Conservation (phyloP, 1,284 basidiomycete genomes). For the Ustilago esculenta region DNA sequence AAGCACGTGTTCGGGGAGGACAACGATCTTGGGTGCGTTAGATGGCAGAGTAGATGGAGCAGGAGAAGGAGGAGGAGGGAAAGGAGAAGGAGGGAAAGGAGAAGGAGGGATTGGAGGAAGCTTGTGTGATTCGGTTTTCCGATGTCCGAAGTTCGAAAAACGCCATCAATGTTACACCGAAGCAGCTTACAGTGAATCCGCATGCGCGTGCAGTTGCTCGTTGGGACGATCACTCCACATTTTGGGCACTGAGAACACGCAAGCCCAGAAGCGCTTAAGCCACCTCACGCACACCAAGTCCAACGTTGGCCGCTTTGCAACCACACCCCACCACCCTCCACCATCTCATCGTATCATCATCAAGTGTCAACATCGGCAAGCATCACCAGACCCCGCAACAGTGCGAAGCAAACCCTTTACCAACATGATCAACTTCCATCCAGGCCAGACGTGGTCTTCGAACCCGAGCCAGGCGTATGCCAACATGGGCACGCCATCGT, state of each 20-base stretch:
- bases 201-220: not conserved
- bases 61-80: too few relatives aligned
- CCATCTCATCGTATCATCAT: too few relatives aligned
- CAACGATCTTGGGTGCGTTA: too few relatives aligned
- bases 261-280: slow-evolving; percentile 41
- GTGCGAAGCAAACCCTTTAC: not conserved
- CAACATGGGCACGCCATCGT: slow-evolving; percentile 17
- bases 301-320: too few relatives aligned
- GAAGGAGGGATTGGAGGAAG: not conserved
- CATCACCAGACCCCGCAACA: not conserved
- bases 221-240: slow-evolving; percentile 49
- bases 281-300: too few relatives aligned
- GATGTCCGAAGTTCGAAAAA: slow-evolving; percentile 32
- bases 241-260: slow-evolving; percentile 21
- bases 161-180: slow-evolving; percentile 1
- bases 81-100: not conserved
- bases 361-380: not conserved
- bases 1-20: too few relatives aligned
- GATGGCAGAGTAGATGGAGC: too few relatives aligned
- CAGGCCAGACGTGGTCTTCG: slow-evolving; percentile 53
- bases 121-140: not conserved
- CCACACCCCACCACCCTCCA: not conserved
- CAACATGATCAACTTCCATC: slow-evolving; percentile 44
- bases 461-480: slow-evolving; percentile 28
- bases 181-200: not conserved